Evolutionary conservation across 2,329 filamentous ascomycete species (phyloP), one percentile per base, ranked within the genome.

Genomic region (Escovopsis sp.): DNA sequence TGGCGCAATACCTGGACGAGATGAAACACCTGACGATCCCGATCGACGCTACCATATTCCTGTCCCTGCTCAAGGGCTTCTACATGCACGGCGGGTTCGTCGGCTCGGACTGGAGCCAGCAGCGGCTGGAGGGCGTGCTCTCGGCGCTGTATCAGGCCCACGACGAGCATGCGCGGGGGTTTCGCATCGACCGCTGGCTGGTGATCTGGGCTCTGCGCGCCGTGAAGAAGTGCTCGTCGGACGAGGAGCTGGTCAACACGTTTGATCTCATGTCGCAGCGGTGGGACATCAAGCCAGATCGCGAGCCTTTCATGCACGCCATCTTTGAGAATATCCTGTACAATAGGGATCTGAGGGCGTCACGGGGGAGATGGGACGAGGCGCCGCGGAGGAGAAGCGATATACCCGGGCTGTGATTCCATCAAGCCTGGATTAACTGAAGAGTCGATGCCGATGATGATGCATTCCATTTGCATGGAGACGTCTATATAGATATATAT

Each of bases 11-110:
- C 36, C 64, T 98, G 16, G 72, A 76, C 37, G 89, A 96, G 57
- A 94, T 95, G 86, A 75, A 74, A 43, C 62, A 65, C 32, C 78
- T 79, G 49, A 63, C 70, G 3, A 67, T 94, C 4, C 74, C 77
- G 0, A 64, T 89, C 13, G 77, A 89, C 46, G 82, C 81, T 6
- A 73, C 81, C 43, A 73, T 94, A 20, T 95, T 89, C 53, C 67
- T 91, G 32, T 71, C 81, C 7, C 66, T 96, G 4, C 84, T 96
- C 62, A 81, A 85, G 51, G 87, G 84, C 0, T 98, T 96, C 55
- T 69, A 72, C 29, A 59, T 65, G 2, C 80, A 94, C 53, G 89
- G 88, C 10, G 78, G 76, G 24, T 55, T 66, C 20, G 66, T 48
- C 1, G 60, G 78, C 47, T 78, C 79, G 0, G 69, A 75, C 11